These are phyloP conservation scores for Fusarium armeniacum DNA, from an alignment of 2,329 filamentous ascomycete species.

Conservation along the genomic window DNA sequence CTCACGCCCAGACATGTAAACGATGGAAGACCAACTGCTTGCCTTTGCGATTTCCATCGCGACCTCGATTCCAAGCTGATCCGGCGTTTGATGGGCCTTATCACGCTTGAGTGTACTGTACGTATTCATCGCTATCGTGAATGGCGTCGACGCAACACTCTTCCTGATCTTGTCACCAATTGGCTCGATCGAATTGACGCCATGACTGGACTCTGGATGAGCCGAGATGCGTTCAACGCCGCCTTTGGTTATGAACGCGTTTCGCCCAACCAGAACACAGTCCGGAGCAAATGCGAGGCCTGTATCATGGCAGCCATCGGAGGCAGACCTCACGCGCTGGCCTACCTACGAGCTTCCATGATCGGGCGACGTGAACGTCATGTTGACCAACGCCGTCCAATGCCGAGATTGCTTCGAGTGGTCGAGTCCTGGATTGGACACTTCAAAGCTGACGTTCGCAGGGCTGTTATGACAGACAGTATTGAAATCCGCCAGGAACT, in stretches of 20 bases:
- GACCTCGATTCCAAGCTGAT: slow-evolving; percentile 60
- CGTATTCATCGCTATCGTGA: slow-evolving; percentile 51
- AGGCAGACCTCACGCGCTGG: slow-evolving; percentile 57
- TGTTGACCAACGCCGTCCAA: slow-evolving; percentile 30
- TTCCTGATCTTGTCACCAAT: slow-evolving; percentile 18
- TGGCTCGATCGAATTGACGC: slow-evolving; percentile 51
- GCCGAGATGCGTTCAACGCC: slow-evolving; percentile 53
- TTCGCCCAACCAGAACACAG: slow-evolving; percentile 41
- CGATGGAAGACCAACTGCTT: slow-evolving; percentile 50
- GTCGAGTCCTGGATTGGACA: slow-evolving; percentile 62
- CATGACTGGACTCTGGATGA: slow-evolving; percentile 57
- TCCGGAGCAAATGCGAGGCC: slow-evolving; percentile 62
- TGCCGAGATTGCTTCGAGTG: slow-evolving; percentile 57
- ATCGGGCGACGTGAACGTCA: slow-evolving; percentile 53
- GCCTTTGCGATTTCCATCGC: slow-evolving; percentile 60
- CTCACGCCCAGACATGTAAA: slow-evolving; percentile 19
- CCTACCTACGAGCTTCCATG: slow-evolving; percentile 62
- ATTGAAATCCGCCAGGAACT: slow-evolving; percentile 30
- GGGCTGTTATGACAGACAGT: slow-evolving; percentile 27
- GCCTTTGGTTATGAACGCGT: slow-evolving; percentile 53
- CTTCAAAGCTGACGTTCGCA: slow-evolving; percentile 41
- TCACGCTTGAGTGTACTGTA: slow-evolving; percentile 59
- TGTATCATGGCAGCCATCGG: slow-evolving; percentile 67
- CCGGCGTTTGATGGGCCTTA: slow-evolving; percentile 58
- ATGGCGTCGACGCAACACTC: slow-evolving; percentile 34